Base-by-base conservation (phyloP, 2,329 filamentous ascomycete species). In the Xylaria sp. region DNA sequence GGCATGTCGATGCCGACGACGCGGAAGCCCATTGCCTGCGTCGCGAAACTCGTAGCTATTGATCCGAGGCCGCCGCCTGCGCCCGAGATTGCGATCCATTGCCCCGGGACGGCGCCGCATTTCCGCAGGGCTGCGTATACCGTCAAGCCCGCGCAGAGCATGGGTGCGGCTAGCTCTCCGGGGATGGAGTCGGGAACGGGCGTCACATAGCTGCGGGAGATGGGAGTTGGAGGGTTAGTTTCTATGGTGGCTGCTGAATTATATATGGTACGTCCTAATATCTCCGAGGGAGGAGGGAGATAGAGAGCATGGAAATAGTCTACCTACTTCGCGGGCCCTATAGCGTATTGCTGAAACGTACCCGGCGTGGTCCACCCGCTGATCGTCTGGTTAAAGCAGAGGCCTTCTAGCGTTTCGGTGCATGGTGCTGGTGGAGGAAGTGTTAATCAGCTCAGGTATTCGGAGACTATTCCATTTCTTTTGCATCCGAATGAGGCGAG, bases 81-180 rank as follows among this genome's bases (percentile, higher is more conserved):
- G 27, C 71, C 69, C n/a, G 68, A 60, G 21, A 71, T 60, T 21
- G 64, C 71, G 34, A 72, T 50, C 71, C 71, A 71, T 39, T 72
- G 65, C 2, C 71, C 71, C 2, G 60, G 34, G 3, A 4, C 36
- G 19, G 71, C 70, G 39, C 68, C 68, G 56, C 63, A 64, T 8
- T 65, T 67, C 4, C 58, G 66, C 48, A 73, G 64, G 1, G 70
- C 70, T 7, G 65, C 53, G 64, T 71, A 73, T 8, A 63, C 65
- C 19, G 71, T 73, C n/a, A 72, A 27, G 27, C 71, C 71, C 0
- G 67, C 71, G 61, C 71, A 72, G 56, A 71, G 65, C 69, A 72
- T 70, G 0, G 69, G 71, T 2, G 71, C 70, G 0, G 70, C 70
- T 2, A 65, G n/a, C 39, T 70, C 71, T 4, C 71, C 66, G 3